These are phyloP conservation scores for Triangularia setosa DNA, from an alignment of 2,329 filamentous ascomycete genomes.

Conservation along the genomic window DNA sequence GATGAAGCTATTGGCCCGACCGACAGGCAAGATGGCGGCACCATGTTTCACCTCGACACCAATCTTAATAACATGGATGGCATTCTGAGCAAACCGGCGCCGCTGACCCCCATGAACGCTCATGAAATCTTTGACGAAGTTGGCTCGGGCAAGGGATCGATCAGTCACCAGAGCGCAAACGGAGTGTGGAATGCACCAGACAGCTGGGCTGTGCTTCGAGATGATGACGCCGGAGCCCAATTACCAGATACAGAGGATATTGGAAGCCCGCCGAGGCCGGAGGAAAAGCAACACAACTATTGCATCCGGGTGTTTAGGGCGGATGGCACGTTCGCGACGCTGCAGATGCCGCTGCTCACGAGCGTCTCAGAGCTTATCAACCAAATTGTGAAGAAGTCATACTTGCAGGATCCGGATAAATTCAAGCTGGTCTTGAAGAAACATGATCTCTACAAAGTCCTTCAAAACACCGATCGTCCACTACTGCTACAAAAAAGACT, in stretches of 20 bases:
- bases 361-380: conserved; percentile 82
- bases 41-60: conserved; percentile 76
- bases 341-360: conserved; percentile 78
- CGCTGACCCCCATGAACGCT: conserved; percentile 66
- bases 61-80: conserved; percentile 89
- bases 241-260: conserved; percentile 63
- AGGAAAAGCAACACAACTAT: conserved; percentile 73
- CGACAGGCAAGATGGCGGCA: conserved; percentile 49
- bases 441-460: conserved; percentile 80
- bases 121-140: conserved; percentile 43
- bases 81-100: conserved; percentile 69
- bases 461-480: conserved; percentile 74
- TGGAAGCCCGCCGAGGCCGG: conserved; percentile 62
- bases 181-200: conserved; percentile 90
- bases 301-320: conserved; percentile 94
- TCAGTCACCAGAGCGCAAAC: conserved; percentile 15
- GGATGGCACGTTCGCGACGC: conserved; percentile 89
- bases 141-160: conserved; percentile 28
- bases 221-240: conserved; percentile 56
- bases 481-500: conserved; percentile 88
- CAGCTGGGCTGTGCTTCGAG: conserved; percentile 85
- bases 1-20: conserved; percentile 59
- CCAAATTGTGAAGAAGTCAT: conserved; percentile 93
- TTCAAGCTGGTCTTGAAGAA: conserved; percentile 95
- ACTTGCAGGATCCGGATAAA: conserved; percentile 81